Conservation (phyloP, 371 early-diverging fungal genomes). For the Mucor mucedo region DNA sequence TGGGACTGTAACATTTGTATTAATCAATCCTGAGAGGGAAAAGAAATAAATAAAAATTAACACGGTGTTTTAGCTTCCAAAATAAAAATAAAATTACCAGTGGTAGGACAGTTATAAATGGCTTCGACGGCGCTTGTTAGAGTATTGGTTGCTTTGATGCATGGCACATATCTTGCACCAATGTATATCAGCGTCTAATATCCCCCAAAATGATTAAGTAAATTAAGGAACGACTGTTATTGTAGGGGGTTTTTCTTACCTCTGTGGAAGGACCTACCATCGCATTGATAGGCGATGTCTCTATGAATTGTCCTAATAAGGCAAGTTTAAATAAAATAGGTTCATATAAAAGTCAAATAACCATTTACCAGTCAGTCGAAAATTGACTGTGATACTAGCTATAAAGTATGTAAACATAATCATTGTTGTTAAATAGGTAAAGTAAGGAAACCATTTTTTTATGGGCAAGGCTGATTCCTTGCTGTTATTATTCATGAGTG, state of each 20-base stretch:
- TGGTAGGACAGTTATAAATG: conserved; percentile 36
- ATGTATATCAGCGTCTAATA: conserved; percentile 39
- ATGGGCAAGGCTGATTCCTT: not conserved
- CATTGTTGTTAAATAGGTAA: not conserved
- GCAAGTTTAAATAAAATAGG: not conserved
- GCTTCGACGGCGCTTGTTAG: not conserved
- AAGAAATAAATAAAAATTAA: not conserved
- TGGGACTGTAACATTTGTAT: not conserved
- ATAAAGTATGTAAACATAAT: conserved; percentile 16
- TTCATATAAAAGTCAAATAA: not conserved
- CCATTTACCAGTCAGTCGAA: conserved; percentile 8
- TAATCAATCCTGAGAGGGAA: not conserved
- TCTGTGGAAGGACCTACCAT: conserved; percentile 55
- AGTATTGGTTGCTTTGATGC: conserved; percentile 39
- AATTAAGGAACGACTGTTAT: not conserved
- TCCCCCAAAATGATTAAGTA: not conserved
- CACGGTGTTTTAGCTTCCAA: too few species aligned
- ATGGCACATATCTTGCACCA: conserved; percentile 55
- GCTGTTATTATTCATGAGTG: not conserved
- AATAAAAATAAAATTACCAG: not conserved
- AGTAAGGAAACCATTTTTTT: not conserved
- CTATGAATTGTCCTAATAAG: conserved; percentile 31
- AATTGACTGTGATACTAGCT: not conserved
- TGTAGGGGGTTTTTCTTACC: conserved; percentile 12
- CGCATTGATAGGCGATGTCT: conserved; percentile 46